Percentiles rank a stretch among this genome's conserved stretches.
Conservation (phyloP, 345 rosid genomes). For the Zanthoxylum bungeanum region DNA sequence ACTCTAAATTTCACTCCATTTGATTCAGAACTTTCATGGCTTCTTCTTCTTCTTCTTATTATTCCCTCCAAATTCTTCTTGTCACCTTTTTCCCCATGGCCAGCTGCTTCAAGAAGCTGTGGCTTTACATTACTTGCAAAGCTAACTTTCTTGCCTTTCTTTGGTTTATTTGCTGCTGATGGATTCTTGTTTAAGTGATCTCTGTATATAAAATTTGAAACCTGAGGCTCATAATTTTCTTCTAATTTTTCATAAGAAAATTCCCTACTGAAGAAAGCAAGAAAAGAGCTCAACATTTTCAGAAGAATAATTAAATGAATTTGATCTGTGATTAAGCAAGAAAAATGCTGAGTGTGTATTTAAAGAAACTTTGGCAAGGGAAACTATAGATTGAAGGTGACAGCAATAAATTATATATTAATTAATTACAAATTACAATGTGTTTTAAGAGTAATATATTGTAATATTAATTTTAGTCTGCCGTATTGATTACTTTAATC, state of each 20-base stretch:
- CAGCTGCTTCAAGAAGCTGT: no score
- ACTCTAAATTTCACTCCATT: slow-evolving; percentile 49
- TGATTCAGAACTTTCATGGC: slow-evolving; percentile 14
- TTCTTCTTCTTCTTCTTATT: slow-evolving; percentile 3
- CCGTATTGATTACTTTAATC: not conserved
- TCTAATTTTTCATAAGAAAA: not conserved
- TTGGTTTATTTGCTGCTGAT: slow-evolving; percentile 19
- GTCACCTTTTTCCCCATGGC: not conserved
- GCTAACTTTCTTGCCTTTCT: no score
- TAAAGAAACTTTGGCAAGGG: not conserved
- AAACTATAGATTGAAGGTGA: not conserved
- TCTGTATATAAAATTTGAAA: slow-evolving; percentile 22
- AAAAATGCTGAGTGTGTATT: not conserved
- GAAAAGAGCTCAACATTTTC: slow-evolving; percentile 9
- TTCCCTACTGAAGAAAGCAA: not conserved
- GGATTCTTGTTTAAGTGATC: slow-evolving; percentile 22
- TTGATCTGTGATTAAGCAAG: not conserved
- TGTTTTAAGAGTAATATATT: not conserved
- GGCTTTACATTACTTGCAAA: no score
- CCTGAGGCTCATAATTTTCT: not conserved
- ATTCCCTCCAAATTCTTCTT: slow-evolving; percentile 11
- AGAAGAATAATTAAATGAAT: no score
- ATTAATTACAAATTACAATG: no score
- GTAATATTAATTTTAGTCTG: not conserved
- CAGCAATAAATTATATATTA: not conserved